Base-by-base conservation (phyloP, 257 asterid species). In the Sherardia arvensis region DNA sequence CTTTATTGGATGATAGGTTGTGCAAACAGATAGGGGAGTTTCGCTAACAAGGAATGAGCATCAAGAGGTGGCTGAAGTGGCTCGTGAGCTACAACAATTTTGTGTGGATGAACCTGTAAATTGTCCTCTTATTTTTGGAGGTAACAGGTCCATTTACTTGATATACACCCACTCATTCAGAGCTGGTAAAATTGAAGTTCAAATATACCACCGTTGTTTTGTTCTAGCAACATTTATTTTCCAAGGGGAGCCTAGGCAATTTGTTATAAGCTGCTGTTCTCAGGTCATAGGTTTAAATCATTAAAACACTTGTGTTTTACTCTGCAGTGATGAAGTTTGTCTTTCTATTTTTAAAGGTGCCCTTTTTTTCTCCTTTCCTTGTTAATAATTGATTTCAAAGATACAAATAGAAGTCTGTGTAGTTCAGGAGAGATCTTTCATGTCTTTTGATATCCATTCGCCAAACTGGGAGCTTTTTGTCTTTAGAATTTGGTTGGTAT, bases 61-160 rank as follows among this genome's bases (percentile, higher is more conserved):
- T 74, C 74, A 59, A 65, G 74, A 76, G 61, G 96, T 92, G 57
- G 95, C 90, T 28, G 75, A 84, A 64, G 75, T 85, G 76, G 97
- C 90, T 58, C 65, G 76, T 59, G 80, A 79, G 47, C 66, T 92
- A 79, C 84, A 78, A 29, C 78, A 28, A 5, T 87, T 76, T 32
- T 87, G 97, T 63, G 83, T 89, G 18, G 81, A 79, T 30, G 88
- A 84, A 76, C 97, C 96, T 0, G 94, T 90, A 22, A 89, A 81
- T 64, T 92, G 87, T 67, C 95, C 99, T 59, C 96, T 89, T 57
- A 92, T 92, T 68, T 87, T 89, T 48, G 95, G 99, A 82, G 98
- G 97, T 87, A 61, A 81, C 64, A 23, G 68, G 21, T 23, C 55
- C 25, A 53, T 27, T 45, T 27, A 27, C 51, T 48, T 9, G 20